These are phyloP conservation scores for Trichoderma gracile DNA, from an alignment of 2,329 filamentous ascomycete species.

Conservation along the genomic window DNA sequence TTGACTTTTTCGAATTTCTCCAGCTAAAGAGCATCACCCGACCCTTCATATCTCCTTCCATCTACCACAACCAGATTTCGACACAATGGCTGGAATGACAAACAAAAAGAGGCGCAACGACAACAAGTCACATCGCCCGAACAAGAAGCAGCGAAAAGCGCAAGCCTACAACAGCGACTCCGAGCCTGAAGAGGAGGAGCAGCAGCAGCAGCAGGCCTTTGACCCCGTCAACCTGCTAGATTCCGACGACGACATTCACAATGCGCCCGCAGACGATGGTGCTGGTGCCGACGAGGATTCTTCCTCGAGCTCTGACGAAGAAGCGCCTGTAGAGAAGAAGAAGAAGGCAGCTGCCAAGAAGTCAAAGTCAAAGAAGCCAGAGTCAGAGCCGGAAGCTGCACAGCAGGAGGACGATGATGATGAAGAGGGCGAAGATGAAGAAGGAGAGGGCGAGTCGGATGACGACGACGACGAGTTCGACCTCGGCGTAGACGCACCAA, in stretches of 20 bases:
- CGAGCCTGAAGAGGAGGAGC: conserved; percentile 42
- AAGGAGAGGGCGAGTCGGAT: conserved; percentile 42
- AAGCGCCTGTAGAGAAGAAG: conserved; percentile 36
- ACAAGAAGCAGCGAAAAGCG: conserved; percentile 56
- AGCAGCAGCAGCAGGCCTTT: conserved; percentile 45
- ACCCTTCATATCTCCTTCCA: conserved; percentile 18
- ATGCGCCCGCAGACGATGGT: conserved; percentile 53
- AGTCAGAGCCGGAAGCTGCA: conserved; percentile 32
- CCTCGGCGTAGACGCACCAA: conserved; percentile 39
- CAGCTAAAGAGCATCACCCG: conserved; percentile 19
- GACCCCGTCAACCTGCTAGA: conserved; percentile 56
- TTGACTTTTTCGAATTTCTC: conserved; percentile 1
- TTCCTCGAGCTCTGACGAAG: conserved; percentile 42
- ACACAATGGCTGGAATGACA: conserved; percentile 38
- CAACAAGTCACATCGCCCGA: conserved; percentile 42
- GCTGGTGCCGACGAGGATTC: conserved; percentile 42
- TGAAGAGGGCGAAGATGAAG: conserved; percentile 32
- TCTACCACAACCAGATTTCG: conserved; percentile 2
- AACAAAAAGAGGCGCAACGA: conserved; percentile 40
- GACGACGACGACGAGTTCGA: conserved; percentile 43
- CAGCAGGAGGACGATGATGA: conserved; percentile 35
- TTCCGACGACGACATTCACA: conserved; percentile 59
- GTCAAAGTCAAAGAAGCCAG: conserved; percentile 33
- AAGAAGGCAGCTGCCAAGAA: conserved; percentile 31
- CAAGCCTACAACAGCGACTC: conserved; percentile 56